Conservation (phyloP, 352 stramenopile genomes). For the Phytophthora nicotianae region DNA sequence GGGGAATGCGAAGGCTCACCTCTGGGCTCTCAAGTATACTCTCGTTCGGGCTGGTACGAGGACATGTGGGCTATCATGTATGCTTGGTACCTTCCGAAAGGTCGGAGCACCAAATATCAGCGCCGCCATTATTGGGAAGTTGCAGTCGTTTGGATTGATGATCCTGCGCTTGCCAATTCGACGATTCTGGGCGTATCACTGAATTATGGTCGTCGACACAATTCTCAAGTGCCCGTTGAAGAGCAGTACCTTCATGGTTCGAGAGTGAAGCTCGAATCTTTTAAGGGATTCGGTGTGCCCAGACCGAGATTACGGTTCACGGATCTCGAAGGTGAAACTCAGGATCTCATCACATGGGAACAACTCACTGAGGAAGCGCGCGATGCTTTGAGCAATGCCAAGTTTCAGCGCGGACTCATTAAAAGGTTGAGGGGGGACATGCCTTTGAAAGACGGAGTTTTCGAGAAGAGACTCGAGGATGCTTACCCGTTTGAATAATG, state of each 20-base stretch:
- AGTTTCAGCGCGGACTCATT: constrained; percentile 6
- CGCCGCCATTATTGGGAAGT: constrained; percentile 43
- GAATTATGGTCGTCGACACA: constrained; percentile 15
- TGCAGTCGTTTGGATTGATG: constrained; percentile 49
- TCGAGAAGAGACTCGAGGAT: constrained; percentile 24
- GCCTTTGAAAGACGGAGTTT: constrained; percentile 31
- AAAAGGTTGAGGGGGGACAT: constrained; percentile 8
- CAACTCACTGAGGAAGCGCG: constrained; percentile 16
- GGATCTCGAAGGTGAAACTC: constrained; percentile 7
- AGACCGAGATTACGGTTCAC: constrained; percentile 22
- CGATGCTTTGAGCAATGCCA: constrained; percentile 18
- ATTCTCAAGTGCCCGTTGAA: constrained; percentile 2
- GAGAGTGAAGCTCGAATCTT: constrained; percentile 29
- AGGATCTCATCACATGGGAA: constrained; percentile 26
- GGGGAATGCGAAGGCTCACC: constrained; percentile 14
- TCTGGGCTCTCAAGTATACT: constrained; percentile 29
- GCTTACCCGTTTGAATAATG: constrained; percentile 19
- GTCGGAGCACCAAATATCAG: not conserved
- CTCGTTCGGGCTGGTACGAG: constrained; percentile 26
- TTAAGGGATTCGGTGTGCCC: not conserved
- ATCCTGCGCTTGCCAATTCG: constrained; percentile 19
- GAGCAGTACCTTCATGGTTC: constrained; percentile 15
- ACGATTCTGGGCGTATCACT: constrained; percentile 21
- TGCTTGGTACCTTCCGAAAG: too few relatives aligned
- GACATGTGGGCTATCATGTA: constrained; percentile 32